phyloP scores from a whole-genome alignment of 257 asterid species.

The Fraxinus pennsylvanica region DNA sequence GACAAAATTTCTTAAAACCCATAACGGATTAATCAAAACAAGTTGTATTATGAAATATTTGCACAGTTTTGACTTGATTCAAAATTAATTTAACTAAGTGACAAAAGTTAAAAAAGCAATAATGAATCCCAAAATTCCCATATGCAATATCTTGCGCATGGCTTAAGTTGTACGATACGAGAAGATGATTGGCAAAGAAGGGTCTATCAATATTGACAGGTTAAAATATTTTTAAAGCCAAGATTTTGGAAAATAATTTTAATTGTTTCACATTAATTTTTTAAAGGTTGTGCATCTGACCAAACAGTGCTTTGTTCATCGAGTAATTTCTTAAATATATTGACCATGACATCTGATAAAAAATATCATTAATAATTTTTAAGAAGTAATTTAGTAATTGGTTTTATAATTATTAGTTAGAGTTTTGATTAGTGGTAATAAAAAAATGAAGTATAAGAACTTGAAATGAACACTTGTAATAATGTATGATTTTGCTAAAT shows the following conservation, averaged over 20 bases:
- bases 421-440: too few relatives aligned
- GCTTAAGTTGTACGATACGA: neutral
- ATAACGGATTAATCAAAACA: too few relatives aligned
- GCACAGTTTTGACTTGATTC: neutral
- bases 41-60: neutral
- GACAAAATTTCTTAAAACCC: neutral
- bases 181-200: neutral
- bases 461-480: too few relatives aligned
- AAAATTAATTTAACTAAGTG: too few relatives aligned
- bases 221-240: neutral
- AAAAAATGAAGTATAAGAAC: too few relatives aligned
- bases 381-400: neutral
- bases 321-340: neutral
- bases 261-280: neutral
- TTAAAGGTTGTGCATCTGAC: neutral
- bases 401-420: neutral
- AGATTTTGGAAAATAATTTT: neutral
- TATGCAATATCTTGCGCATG: neutral
- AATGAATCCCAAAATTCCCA: neutral
- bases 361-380: neutral
- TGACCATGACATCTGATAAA: neutral
- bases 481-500: too few relatives aligned
- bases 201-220: neutral
- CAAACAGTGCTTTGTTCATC: neutral
- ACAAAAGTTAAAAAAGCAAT: neutral